A percentile compares a stretch with the other conserved stretches of the same genome.
Conservation (phyloP, 306 rosid species). For the Herpetospermum pedunculosum region DNA sequence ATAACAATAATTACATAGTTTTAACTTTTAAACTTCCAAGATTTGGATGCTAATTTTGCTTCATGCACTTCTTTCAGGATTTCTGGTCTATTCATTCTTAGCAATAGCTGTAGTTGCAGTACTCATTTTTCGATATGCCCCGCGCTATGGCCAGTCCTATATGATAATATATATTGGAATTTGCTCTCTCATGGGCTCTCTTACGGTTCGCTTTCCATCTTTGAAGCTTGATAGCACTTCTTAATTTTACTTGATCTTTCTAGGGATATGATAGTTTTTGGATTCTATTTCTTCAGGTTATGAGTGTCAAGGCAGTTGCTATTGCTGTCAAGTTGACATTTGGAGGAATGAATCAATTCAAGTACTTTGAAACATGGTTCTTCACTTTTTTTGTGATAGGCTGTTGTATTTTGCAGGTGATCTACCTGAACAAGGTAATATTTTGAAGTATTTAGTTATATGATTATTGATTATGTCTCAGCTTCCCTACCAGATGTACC, state of each 20-base stretch:
- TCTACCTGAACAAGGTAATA: conserved; percentile 79
- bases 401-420: conserved; percentile 61
- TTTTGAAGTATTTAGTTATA: neutral
- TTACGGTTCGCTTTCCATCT: conserved; percentile 38
- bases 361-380: conserved; percentile 63
- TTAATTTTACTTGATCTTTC: neutral
- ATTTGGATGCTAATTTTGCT: conserved; percentile 1
- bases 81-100: conserved; percentile 35
- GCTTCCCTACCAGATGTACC: neutral
- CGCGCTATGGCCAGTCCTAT: conserved; percentile 41
- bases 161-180: conserved; percentile 64
- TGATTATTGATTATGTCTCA: neutral
- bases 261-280: neutral
- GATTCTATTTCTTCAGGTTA: conserved; percentile 43
- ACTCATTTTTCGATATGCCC: conserved; percentile 45
- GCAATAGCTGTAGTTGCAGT: conserved; percentile 29
- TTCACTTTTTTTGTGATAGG: conserved; percentile 35
- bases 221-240: neutral
- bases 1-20: too few species aligned
- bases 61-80: conserved; percentile 32
- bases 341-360: conserved; percentile 60
- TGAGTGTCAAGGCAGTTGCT: conserved; percentile 82
- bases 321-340: conserved; percentile 72
- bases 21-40: too few species aligned
- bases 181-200: conserved; percentile 80